Evolutionary conservation across 106 monocot species (phyloP), one percentile per base, ranked within the genome.

Genomic region (Chionographis japonica): DNA sequence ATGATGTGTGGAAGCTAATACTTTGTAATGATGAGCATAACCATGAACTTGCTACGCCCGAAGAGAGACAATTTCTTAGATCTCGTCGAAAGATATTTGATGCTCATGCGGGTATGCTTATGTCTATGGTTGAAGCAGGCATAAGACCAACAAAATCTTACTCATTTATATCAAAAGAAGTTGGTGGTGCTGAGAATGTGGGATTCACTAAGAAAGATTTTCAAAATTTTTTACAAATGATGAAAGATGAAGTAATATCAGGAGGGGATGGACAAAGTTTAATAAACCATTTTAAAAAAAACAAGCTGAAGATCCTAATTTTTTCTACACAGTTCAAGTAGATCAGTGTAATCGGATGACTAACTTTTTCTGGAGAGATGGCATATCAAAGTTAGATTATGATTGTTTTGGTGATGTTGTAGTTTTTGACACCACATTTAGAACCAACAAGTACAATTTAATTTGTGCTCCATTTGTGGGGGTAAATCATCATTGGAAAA

Each of bases 401-500:
- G 54, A 76, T 55, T 53, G 61, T 13, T 76, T 76, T 35, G 76
- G 76, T 61, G 68, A 76, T 62, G 76, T 76, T 12, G 68, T 76
- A 4, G 62, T n/a, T n/a, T n/a, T n/a, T n/a, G n/a, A n/a, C n/a
- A n/a, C n/a, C n/a, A n/a, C n/a, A n/a, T n/a, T n/a, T 76, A 37
- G 76, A 52, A 56, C 58, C 3, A 76, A 62, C 42, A 76, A 62
- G 53, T 62, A 76, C 40, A 76, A 76, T 52, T 10, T 67, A 19
- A 75, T 75, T 42, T 75, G 67, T 51, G 66, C 58, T 3, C 57
- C 75, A 55, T 67, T 75, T 68, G 39, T 75, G 43, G 75, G 75
- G 8, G 75, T 68, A 15, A 75, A 75, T 52, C 66, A 75, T 42
- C 75, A 75, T 60, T 77, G 77, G 77, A 69, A 77, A 41, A 77